Evolutionary conservation across 257 asterid species (phyloP).

Genomic region (Perilla frutescens): DNA sequence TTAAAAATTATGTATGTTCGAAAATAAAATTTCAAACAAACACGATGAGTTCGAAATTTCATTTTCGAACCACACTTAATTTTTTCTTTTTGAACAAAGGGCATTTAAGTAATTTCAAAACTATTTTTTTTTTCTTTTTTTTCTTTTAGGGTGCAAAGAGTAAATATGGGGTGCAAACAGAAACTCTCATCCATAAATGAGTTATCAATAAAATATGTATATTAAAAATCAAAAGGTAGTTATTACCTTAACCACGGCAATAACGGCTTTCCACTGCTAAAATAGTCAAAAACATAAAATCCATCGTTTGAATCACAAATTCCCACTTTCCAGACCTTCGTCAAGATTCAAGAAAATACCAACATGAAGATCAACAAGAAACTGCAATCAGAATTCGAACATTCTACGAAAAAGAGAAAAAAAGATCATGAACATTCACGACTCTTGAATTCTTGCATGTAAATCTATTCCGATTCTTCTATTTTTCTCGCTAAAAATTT

Average conservation of each 20-base stretch:
- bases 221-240: too few relatives aligned
- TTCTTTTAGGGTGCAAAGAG: too few relatives aligned
- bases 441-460: neutral
- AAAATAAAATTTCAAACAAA: too few relatives aligned
- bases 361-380: slow-evolving; percentile 14
- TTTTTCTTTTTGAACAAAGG: too few relatives aligned
- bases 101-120: too few relatives aligned
- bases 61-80: too few relatives aligned
- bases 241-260: slow-evolving; percentile 30
- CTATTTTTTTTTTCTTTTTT: too few relatives aligned
- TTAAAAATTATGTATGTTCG: too few relatives aligned
- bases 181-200: too few relatives aligned
- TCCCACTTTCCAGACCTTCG: neutral
- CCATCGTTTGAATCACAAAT: neutral
- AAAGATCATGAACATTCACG: neutral
- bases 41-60: too few relatives aligned
- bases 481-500: neutral
- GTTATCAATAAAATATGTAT: too few relatives aligned
- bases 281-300: slow-evolving; percentile 28
- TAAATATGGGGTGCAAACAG: too few relatives aligned
- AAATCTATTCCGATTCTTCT: neutral
- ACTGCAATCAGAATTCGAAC: neutral
- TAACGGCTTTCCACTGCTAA: slow-evolving; percentile 39
- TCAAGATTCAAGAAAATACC: neutral
- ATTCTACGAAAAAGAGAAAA: neutral